Evolutionary conservation across 169 alveolate species (phyloP).

Genomic region (Miamiensis avidus): DNA sequence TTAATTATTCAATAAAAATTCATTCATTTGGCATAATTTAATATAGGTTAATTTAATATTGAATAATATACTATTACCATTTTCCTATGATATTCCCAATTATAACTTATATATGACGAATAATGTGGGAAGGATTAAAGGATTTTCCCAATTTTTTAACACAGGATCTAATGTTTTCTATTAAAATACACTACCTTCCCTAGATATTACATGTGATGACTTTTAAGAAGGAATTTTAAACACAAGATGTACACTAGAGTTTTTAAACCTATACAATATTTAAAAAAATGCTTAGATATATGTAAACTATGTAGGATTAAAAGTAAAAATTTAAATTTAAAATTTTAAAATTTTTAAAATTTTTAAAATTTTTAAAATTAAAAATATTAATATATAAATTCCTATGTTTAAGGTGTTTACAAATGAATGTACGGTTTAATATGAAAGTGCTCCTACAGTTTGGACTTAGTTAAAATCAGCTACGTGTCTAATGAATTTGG

Average conservation of each 20-base stretch:
- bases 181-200: not conserved
- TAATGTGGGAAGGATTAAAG: not conserved
- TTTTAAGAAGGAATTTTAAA: slow-evolving; percentile 9
- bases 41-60: not conserved
- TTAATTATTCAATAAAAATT: too few species aligned
- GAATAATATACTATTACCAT: not conserved
- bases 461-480: not conserved
- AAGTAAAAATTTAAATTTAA: not conserved
- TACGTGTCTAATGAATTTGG: not conserved
- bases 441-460: too few species aligned
- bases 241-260: slow-evolving; percentile 1
- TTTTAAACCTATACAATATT: not conserved
- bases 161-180: slow-evolving; percentile 5
- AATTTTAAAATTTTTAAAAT: too few species aligned
- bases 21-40: too few species aligned
- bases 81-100: not conserved
- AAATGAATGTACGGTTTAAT: slow-evolving; percentile 5
- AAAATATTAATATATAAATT: too few species aligned
- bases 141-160: not conserved
- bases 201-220: not conserved
- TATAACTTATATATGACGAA: not conserved
- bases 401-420: not conserved
- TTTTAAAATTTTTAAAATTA: too few species aligned
- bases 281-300: not conserved
- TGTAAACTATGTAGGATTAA: not conserved